Evolutionary conservation across 1,284 basidiomycete genomes (phyloP).

Genomic region (Cerioporus squamosus): DNA sequence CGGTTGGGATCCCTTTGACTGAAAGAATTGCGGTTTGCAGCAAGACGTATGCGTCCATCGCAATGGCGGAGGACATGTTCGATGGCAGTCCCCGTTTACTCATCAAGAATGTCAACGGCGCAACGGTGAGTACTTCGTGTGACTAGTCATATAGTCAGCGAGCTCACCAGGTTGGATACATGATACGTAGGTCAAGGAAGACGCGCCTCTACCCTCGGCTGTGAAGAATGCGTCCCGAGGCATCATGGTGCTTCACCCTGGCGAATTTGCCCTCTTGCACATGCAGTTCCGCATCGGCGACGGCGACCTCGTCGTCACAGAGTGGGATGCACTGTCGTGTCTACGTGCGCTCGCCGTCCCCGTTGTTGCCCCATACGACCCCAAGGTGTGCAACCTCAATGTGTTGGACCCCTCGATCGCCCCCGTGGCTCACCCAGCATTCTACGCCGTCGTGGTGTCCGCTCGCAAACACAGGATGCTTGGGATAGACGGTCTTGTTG

Average conservation of each 20-base stretch:
- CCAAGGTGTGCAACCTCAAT: too few relatives aligned
- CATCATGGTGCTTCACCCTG: neutral
- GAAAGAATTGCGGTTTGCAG: neutral
- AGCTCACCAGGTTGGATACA: too few relatives aligned
- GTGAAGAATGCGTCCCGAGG: neutral
- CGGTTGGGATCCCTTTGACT: too few relatives aligned
- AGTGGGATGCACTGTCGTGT: too few relatives aligned
- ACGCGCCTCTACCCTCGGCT: neutral
- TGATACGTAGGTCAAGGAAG: neutral
- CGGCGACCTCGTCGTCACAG: neutral
- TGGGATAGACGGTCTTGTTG: neutral
- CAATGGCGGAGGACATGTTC: neutral
- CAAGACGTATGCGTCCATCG: neutral
- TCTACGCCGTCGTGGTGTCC: neutral
- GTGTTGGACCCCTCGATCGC: too few relatives aligned
- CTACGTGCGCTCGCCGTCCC: too few relatives aligned
- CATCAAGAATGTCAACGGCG: neutral
- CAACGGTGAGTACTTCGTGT: neutral
- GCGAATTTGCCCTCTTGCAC: neutral
- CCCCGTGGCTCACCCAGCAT: neutral
- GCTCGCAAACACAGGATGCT: neutral
- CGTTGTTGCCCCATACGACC: too few relatives aligned
- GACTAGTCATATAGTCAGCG: neutral
- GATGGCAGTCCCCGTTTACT: neutral
- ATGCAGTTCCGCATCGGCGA: slow-evolving; percentile 4